phyloP scores from a whole-genome alignment of 441 rosid species.

The Adansonia rubrostipa region DNA sequence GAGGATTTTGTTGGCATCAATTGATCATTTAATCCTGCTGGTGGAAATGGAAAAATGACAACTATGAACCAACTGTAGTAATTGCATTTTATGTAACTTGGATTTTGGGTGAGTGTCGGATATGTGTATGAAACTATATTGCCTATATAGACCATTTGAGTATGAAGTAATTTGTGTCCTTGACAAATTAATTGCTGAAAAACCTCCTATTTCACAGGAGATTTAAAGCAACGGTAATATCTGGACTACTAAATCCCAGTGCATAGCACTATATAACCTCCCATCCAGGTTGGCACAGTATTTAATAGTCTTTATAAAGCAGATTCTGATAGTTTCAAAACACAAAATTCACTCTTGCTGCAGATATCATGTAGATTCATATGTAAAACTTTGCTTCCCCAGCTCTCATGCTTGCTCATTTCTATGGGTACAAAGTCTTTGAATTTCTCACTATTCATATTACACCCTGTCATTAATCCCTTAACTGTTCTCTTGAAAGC shows the following conservation, averaged over 20 bases:
- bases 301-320: background rate
- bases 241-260: background rate
- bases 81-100: background rate
- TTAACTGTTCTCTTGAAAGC: background rate
- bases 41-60: background rate
- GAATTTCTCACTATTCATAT: background rate
- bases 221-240: background rate
- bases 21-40: background rate
- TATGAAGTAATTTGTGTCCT: background rate
- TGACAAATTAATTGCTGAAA: background rate
- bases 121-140: background rate
- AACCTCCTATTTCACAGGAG: background rate
- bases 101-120: no score
- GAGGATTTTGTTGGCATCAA: background rate
- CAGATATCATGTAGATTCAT: background rate
- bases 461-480: background rate
- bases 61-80: background rate
- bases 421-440: background rate
- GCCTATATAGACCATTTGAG: background rate
- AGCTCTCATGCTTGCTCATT: background rate
- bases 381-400: background rate
- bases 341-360: background rate
- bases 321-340: no score
- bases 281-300: background rate
- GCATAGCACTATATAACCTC: background rate